These are phyloP conservation scores for Entamoeba dispar DNA, from an alignment of 208 protist species.

Conservation along the genomic window DNA sequence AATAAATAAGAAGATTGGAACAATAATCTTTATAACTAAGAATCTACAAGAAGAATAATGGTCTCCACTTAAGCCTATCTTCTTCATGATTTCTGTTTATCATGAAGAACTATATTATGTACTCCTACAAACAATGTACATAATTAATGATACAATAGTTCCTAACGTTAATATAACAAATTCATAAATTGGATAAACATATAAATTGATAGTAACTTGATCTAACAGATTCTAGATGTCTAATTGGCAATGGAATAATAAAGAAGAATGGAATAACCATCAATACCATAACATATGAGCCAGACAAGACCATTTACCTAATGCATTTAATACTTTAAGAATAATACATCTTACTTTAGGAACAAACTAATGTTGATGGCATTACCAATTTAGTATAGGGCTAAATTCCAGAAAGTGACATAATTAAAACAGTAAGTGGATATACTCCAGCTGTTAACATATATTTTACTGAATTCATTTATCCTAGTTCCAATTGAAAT, in stretches of 20 bases:
- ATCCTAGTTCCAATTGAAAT: neutral
- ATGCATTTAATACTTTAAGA: conserved; percentile 50
- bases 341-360: conserved; percentile 30
- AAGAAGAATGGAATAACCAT: conserved; percentile 51
- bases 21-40: neutral
- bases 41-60: neutral
- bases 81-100: neutral
- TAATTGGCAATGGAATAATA: neutral
- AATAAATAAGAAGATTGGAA: neutral
- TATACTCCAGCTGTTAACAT: conserved; percentile 33
- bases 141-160: conserved; percentile 30
- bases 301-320: conserved; percentile 72
- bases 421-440: conserved; percentile 53
- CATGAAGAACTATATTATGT: conserved; percentile 1
- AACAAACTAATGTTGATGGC: conserved; percentile 36
- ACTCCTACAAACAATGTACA: conserved; percentile 28
- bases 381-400: conserved; percentile 67
- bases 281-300: conserved; percentile 61
- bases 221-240: conserved; percentile 2
- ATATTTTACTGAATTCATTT: neutral
- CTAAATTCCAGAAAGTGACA: conserved; percentile 66
- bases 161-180: conserved; percentile 30
- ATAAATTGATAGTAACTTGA: conserved; percentile 8
- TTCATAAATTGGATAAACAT: conserved; percentile 26
- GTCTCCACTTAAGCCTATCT: neutral